Evolutionary conservation across 2,329 filamentous ascomycete genomes (phyloP), one percentile per base, ranked within the genome.

Genomic region (Didymella sp.): DNA sequence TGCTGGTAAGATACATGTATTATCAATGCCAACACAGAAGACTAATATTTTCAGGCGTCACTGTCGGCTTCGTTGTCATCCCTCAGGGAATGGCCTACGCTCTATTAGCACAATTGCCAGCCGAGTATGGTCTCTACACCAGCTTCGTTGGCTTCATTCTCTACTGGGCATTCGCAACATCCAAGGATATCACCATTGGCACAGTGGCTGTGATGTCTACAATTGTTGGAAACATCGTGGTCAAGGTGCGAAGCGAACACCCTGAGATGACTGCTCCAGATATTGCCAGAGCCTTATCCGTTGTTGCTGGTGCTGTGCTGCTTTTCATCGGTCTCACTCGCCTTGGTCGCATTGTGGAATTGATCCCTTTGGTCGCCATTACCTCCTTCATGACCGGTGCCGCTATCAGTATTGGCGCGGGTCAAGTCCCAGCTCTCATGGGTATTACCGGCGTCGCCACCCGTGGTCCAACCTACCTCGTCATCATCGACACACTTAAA

Each of bases 341-440:
- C 40, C 84, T 88, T 35, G 95, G 95, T 9, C 96, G 92, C 85
- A 89, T 99, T 42, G 92, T 98, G 41, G 93, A 99, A 66, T 85
- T 98, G 69, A 98, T 99, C 67, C 91, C 95, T 1, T 84, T 98
- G 51, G 89, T 92, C 1, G 91, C 93, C 0, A 91, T 98, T 50
- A 93, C 91, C 0, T 93, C 94, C 3, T 99, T 97, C 81, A 98
- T 98, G 92, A 98, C 95, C 0, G 95, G 95, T 9, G 96, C 94
- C 2, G 93, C 95, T 51, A 84, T 99, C 75, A 96, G 86, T 68
- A 98, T 99, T 71, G 87, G 86, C 15, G 84, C 87, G 22, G 93
- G 95, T 30, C 95, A 99, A 76, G 82, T 97, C 5, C 89, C 91
- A 1, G 84, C 84, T 2, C 79, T 98, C 75, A 85, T 99, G 79